A percentile compares a stretch with the other conserved stretches of the same genome.
Conservation (phyloP, 139 green algal genomes). For the Zygnema cylindricum region DNA sequence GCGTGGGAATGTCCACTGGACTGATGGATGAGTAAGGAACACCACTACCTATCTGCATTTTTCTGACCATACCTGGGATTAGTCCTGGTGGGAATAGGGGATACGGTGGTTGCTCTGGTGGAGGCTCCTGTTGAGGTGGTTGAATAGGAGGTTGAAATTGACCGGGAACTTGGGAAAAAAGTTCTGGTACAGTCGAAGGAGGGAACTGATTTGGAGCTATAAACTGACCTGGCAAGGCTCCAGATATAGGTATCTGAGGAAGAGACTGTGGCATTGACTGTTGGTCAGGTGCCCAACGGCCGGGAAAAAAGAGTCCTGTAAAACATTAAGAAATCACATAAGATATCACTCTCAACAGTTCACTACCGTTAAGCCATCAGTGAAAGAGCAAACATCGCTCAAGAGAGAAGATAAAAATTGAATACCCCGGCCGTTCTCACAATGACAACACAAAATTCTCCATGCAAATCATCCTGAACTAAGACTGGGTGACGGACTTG, state of each 20-base stretch:
- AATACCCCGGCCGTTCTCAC: too few species aligned
- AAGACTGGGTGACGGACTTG: too few species aligned
- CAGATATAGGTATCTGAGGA: background rate
- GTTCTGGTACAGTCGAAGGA: background rate
- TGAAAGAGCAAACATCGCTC: too few species aligned
- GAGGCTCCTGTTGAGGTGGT: background rate
- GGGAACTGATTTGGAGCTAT: background rate
- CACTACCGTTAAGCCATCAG: too few species aligned
- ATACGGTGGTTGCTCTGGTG: conserved; percentile 37
- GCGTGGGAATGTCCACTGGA: conserved; percentile 48
- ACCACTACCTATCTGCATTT: conserved; percentile 59
- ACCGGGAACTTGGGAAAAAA: background rate
- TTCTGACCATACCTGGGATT: conserved; percentile 60
- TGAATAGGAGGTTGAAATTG: background rate
- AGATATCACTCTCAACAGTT: too few species aligned
- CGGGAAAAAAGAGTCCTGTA: background rate
- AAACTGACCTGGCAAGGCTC: too few species aligned
- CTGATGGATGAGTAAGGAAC: conserved; percentile 55
- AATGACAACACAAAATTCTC: too few species aligned
- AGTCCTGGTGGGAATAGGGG: conserved; percentile 58
- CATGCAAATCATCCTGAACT: too few species aligned
- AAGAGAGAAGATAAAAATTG: too few species aligned
- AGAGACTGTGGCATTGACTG: too few species aligned
- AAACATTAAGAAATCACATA: too few species aligned
- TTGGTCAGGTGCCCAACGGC: background rate